Conservation (phyloP, 2,329 filamentous ascomycete genomes). For the Beauveria rudraprayagi region DNA sequence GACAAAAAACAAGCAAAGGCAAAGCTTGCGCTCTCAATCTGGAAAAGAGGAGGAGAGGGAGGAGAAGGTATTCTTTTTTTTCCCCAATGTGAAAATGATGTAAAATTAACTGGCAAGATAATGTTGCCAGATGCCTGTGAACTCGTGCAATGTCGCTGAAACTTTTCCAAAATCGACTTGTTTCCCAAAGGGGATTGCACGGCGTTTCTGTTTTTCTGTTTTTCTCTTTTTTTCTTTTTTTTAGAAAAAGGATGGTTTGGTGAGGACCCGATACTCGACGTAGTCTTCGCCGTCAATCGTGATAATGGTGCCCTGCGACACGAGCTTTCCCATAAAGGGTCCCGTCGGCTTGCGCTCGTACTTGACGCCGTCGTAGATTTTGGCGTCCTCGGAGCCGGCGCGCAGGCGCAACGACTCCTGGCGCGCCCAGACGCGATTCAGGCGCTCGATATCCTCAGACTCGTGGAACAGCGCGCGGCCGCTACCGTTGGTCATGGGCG, state of each 20-base stretch:
- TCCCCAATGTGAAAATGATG: background rate
- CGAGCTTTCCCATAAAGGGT: slow-evolving; percentile 55
- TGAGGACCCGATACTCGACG: slow-evolving; percentile 58
- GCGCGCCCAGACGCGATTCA: slow-evolving; percentile 48
- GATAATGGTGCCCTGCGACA: slow-evolving; percentile 52
- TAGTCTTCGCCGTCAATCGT: slow-evolving; percentile 60
- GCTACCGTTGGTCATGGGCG: slow-evolving; percentile 20
- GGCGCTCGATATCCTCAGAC: slow-evolving; percentile 39
- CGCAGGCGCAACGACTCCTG: slow-evolving; percentile 42
- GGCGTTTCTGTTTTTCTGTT: background rate
- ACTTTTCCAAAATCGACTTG: background rate
- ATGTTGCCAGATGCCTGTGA: background rate
- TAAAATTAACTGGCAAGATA: background rate
- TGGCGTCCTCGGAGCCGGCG: slow-evolving; percentile 41
- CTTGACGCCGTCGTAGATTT: slow-evolving; percentile 51
- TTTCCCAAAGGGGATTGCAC: no score
- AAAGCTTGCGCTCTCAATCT: background rate
- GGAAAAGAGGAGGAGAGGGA: background rate
- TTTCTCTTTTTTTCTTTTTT: slow-evolving; percentile 7
- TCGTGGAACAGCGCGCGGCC: slow-evolving; percentile 32
- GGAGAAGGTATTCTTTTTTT: no score
- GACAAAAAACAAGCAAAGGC: background rate
- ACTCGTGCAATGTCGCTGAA: slow-evolving; percentile 5
- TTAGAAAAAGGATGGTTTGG: slow-evolving; percentile 54
- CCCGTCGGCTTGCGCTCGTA: slow-evolving; percentile 55